phyloP scores from a whole-genome alignment of 1,139 yeast genomes.

The Blastobotrys ciferrii region DNA sequence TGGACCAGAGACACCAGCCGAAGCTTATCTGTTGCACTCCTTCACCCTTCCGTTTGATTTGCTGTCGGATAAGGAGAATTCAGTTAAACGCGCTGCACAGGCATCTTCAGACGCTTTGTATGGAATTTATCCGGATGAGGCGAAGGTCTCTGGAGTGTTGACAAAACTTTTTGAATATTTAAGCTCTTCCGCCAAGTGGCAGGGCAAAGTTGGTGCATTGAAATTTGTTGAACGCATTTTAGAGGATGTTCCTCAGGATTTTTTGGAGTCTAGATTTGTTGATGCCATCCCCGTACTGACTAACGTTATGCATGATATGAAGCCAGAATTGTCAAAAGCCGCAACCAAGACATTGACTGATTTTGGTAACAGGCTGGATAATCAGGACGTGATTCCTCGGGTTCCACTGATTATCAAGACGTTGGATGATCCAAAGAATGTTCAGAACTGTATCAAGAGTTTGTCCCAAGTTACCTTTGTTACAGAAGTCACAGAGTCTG shows the following conservation, averaged over 20 bases:
- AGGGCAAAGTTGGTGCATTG: conserved; percentile 79
- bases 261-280: conserved; percentile 76
- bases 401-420: conserved; percentile 84
- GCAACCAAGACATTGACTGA: conserved; percentile 69
- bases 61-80: conserved; percentile 81
- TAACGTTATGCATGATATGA: conserved; percentile 89
- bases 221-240: conserved; percentile 68
- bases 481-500: conserved; percentile 97
- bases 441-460: conserved; percentile 84
- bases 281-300: conserved; percentile 81
- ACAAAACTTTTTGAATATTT: conserved; percentile 62
- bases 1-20: conserved; percentile 61
- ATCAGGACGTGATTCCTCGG: conserved; percentile 86
- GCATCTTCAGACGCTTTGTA: conserved; percentile 58
- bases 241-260: conserved; percentile 80
- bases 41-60: conserved; percentile 58
- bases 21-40: conserved; percentile 65
- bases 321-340: conserved; percentile 89
- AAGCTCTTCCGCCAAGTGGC: conserved; percentile 89
- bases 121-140: conserved; percentile 74
- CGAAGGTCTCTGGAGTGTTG: conserved; percentile 66
- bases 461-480: conserved; percentile 94
- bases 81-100: conserved; percentile 75
- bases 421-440: conserved; percentile 83
- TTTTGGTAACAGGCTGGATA: conserved; percentile 81